Evolutionary conservation across 805 yeast species (phyloP), one percentile per base, ranked within the genome.

Genomic region (Wickerhamomyces tratensis): DNA sequence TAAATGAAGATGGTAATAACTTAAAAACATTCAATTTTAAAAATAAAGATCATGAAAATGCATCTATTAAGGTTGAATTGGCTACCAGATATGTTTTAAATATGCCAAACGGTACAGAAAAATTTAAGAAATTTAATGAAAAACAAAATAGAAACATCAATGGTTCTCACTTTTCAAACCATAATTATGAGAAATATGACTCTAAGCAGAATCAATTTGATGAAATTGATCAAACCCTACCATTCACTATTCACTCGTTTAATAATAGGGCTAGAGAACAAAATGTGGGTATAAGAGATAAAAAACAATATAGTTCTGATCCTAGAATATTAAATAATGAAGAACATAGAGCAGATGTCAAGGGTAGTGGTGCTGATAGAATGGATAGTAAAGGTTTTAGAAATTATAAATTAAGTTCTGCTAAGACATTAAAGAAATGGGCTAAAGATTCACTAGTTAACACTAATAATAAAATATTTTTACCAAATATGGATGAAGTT

Each of bases 191-290:
- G 20, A 20, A 20, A 20, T 20, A 20, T 20, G 20, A 20, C 20
- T 20, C 20, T 20, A 20, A 20, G 20, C 20, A 20, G 20, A 20
- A 20, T 20, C 20, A 20, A 20, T 20, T 20, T 20, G 20, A 20
- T 20, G 20, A 20, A 20, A 20, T 3, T 20, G 20, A 20, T 20
- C 20, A 20, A 20, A 20, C 4, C 20, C 20, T 3, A 20, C 4
- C 20, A 20, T 20, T 20, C 20, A 20, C 20, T 20, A 53, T 8
- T 38, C 70, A 70, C 46, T 80, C 95, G 0, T 91, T 89, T 64
- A 91, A 89, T 59, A 79, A 86, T 55, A 71, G 94, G 53, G 94
- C 96, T 0, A 96, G 97, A 29, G 82, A 74, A 43, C 95, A 86
- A 29, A 91, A 91, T 56, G 63, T 67, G 35, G 98, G 98, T 41